phyloP scores from a whole-genome alignment of 177 flowering plant genomes.

The Telopea speciosissima region DNA sequence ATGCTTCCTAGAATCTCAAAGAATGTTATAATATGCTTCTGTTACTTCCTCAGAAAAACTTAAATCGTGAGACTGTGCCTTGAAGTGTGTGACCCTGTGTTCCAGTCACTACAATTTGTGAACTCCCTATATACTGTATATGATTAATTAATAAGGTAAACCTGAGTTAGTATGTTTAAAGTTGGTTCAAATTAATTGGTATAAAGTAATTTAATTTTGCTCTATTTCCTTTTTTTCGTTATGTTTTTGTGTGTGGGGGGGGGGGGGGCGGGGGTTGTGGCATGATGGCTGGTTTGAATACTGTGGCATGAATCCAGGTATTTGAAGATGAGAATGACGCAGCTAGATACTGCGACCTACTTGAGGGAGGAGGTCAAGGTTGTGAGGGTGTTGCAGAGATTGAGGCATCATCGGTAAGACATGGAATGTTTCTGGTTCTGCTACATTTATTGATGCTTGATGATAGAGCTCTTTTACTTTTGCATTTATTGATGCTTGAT shows the following conservation, averaged over 20 bases:
- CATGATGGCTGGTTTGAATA: no score
- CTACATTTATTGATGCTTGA: neutral
- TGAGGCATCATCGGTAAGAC: slow-evolving; percentile 87
- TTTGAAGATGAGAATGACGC: slow-evolving; percentile 96
- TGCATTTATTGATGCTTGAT: neutral
- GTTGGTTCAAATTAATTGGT: neutral
- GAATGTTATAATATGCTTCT: neutral
- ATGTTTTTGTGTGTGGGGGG: no score
- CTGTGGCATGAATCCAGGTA: slow-evolving; percentile 37
- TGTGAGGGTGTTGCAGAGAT: slow-evolving; percentile 96
- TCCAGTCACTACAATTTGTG: neutral
- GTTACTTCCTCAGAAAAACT: neutral
- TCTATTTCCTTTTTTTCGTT: neutral
- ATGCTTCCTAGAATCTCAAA: neutral
- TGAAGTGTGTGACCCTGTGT: neutral
- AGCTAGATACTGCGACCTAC: slow-evolving; percentile 66
- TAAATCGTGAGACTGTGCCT: neutral
- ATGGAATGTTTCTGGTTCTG: neutral
- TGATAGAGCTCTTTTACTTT: neutral
- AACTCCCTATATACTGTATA: neutral
- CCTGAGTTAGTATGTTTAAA: neutral
- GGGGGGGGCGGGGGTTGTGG: no score
- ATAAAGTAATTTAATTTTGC: neutral
- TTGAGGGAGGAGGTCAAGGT: slow-evolving; percentile 88
- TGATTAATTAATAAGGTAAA: neutral